Base-by-base conservation (phyloP, 768 basidiomycete genomes). In the Boletus patriciae region DNA sequence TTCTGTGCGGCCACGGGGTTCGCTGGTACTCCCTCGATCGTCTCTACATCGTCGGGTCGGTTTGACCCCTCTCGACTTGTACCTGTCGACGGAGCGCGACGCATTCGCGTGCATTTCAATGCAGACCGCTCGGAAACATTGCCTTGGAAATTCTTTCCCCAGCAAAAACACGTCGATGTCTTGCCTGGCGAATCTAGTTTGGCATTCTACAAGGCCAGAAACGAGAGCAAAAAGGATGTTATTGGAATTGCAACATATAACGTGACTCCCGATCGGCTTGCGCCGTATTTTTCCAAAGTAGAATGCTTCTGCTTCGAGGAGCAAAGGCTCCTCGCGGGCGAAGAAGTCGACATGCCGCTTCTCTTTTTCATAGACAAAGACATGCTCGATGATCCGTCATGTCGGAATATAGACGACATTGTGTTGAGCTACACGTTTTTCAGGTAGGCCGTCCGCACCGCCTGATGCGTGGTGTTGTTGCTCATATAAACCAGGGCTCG, bases 301-400 rank as follows among this genome's bases (percentile, higher is more conserved):
- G 97, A 99, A 72, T 99, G 97, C 63, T 99, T 99, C 78, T 99
- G 97, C 74, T 99, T 99, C 63, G 97, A 99, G 71, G 97, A 99
- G 70, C 97, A 99, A 73, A 90, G 87, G 64, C 83, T 99, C 11
- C 78, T 97, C 25, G 94, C 95, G 0, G 88, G 89, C 29, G 97
- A 99, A 75, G 94, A 98, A 74, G 90, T 99, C 34, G 97, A 99
- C 73, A 92, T 99, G 83, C 97, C 97, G 3, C 80, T 99, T 19
- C 82, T 99, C 54, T 99, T 99, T 77, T 99, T 99, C 78, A 96
- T 99, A 63, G 97, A 99, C 78, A 91, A 93, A 62, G 97, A 98
- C 69, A 87, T 97, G 52, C 78, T 95, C 37, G 95, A 99, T 43
- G 97, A 99, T 62, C 94, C 94, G 1, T 73, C 86, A 3, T 92